Base-by-base conservation (phyloP, 352 stramenopile species). In the Synura sp. region DNA sequence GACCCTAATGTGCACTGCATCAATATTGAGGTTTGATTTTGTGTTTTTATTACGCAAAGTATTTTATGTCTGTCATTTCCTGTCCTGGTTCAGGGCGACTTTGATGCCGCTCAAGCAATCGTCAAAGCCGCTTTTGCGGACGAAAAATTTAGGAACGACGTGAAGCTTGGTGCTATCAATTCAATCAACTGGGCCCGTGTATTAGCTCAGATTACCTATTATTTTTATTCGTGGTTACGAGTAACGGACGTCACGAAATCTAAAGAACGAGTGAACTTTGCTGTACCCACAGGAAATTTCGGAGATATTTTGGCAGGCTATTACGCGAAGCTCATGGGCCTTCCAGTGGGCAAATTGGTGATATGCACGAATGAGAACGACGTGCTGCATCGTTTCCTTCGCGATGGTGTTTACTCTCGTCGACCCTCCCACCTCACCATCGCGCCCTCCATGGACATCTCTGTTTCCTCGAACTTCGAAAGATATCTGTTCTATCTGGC, bases 131-230 rank as follows among this genome's bases (percentile, higher is more conserved):
- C 94, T 42, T 99, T 99, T 85, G 88, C 89, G 17, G 90, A 98
- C 82, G 86, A 89, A 29, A 85, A 85, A 1, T 99, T 98, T 84
- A 94, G 97, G 75, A 87, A 93, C 34, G 80, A 88, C 27, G 80
- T 87, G 80, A 91, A 95, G 74, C 84, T 99, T 7, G 95, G 94
- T n/a, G 96, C 95, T 14, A 94, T 99, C 38, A 99, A 99, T 87
- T 98, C 92, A 27, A 99, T 99, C 85, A 99, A 99, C 85, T 99
- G 94, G 91, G 96, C 94, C n/a, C 91, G 95, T 79, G 97, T 99
- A 59, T 87, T 99, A 70, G 95, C 95, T 22, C 95, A 99, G 88
- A 98, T 97, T 42, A 96, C 96, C 7, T 99, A 99, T 86, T 99
- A 99, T 86, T 98, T 98, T 80, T 99, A 95, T 87, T 93, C 92